Evolutionary conservation across 1,139 yeast species (phyloP), one percentile per base, ranked within the genome.

Genomic region (Candida smagusa): DNA sequence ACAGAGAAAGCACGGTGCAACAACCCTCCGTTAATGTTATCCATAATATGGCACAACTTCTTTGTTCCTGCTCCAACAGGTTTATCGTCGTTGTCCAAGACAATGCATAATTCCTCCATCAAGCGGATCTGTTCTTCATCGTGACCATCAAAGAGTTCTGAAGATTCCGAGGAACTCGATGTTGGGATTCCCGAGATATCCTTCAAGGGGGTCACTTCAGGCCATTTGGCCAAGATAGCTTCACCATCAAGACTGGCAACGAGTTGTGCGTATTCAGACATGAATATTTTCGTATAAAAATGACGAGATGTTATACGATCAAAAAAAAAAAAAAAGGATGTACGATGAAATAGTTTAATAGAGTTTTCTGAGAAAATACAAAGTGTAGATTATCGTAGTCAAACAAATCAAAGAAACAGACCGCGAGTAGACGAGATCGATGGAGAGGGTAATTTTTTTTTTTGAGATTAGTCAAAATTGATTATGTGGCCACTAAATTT

Each of bases 91-190:
- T 85, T 82, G 61, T 92, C 96, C 47, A 90, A 72, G 3, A 92
- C 96, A 47, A 92, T 89, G 63, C 99, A 92, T 47, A 90, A 81
- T 63, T 92, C 99, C 51, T 89, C 95, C 99, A 94, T 92, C 48
- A 92, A 73, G 54, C 81, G 77, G 61, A 92, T 88, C 63, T 92
- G 99, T 59, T 90, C 97, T 54, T 83, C 84, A 58, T 92, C 96
- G 52, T 89, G 95, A 16, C 97, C 97, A 7, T 72, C 73, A 48
- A 89, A 85, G 24, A 84, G 58, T 27, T 52, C 62, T 12, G 53
- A 21, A 51, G 58, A 8, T 55, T 40, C 7, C 21, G 57, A 48
- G 6, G 65, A 9, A 23, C 28, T 54, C 1, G 68, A 73, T 42
- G 51, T 66, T 43, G 66, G 72, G 41, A 65, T 56, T 3, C 81